Conservation (phyloP, 2,329 filamentous ascomycete species). For the Pseudocercospora musae region DNA sequence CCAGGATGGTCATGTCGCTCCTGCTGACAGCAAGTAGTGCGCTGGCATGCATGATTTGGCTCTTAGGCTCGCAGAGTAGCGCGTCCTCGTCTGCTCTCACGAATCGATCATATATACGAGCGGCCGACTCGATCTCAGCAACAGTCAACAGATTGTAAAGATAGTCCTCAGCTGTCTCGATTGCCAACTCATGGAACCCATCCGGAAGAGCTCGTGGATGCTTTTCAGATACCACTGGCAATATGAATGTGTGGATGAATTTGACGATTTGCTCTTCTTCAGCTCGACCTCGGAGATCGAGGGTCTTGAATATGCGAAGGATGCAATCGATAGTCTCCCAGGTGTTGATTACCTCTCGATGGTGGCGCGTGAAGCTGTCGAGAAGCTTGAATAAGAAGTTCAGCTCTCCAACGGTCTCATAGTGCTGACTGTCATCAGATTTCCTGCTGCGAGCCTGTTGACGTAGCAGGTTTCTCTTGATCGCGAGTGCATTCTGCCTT, state of each 20-base stretch:
- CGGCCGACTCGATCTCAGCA: conserved; percentile 6
- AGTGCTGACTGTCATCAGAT: not conserved
- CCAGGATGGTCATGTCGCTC: conserved; percentile 10
- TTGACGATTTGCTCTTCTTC: conserved; percentile 22
- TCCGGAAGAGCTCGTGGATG: conserved; percentile 30
- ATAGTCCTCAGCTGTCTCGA: conserved; percentile 6
- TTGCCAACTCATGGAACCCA: conserved; percentile 25
- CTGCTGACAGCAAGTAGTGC: conserved; percentile 18
- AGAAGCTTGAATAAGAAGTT: conserved; percentile 7
- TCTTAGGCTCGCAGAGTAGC: conserved; percentile 14
- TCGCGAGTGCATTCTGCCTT: not conserved
- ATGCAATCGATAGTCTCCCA: conserved; percentile 28
- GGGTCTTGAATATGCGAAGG: conserved; percentile 10
- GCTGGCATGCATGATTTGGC: not conserved
- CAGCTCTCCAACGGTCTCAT: not conserved
- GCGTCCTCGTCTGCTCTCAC: conserved; percentile 25
- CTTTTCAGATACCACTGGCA: conserved; percentile 31
- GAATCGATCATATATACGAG: conserved; percentile 23
- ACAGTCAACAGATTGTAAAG: conserved; percentile 3
- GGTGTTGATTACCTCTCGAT: conserved; percentile 16
- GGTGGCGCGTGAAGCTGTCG: conserved; percentile 14
- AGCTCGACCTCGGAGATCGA: conserved; percentile 7
- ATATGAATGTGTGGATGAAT: conserved; percentile 22
- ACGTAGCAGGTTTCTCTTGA: not conserved
- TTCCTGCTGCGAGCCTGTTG: not conserved